phyloP scores from a whole-genome alignment of 805 yeast species.

The Sungouiozyma intestinalis region DNA sequence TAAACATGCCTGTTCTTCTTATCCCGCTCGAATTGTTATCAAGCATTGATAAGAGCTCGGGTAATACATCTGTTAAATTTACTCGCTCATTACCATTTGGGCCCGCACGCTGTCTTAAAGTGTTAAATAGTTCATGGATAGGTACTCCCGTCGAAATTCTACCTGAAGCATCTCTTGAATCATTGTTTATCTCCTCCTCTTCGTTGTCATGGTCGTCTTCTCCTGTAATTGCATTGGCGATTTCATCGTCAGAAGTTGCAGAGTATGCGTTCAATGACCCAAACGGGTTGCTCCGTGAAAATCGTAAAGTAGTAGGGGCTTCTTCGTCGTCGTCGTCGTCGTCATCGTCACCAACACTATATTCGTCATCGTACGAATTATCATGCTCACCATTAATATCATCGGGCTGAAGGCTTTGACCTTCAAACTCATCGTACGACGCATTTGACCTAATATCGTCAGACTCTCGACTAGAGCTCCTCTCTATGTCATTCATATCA shows the following conservation, averaged over 20 bases:
- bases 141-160: constrained; percentile 13
- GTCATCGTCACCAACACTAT: not conserved
- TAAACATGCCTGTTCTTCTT: constrained; percentile 1
- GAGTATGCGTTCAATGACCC: too few species aligned
- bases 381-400: too few species aligned
- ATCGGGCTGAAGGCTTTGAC: not conserved
- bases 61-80: constrained; percentile 29
- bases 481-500: not conserved
- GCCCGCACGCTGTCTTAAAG: constrained; percentile 6
- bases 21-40: constrained; percentile 14
- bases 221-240: constrained; percentile 1
- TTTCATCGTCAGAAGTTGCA: not conserved
- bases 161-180: constrained; percentile 11
- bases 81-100: constrained; percentile 10
- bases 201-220: constrained; percentile 1
- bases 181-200: constrained; percentile 3
- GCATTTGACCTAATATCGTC: not conserved
- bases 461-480: not conserved
- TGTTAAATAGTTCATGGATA: constrained; percentile 21
- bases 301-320: not conserved
- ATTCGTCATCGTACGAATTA: constrained; percentile 20
- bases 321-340: not conserved
- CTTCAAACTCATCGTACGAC: not conserved
- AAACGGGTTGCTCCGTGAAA: not conserved
- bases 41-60: constrained; percentile 30